Evolutionary conservation across 2,329 filamentous ascomycete genomes (phyloP), one percentile per base, ranked within the genome.

Genomic region (Bipolaris oryzae): DNA sequence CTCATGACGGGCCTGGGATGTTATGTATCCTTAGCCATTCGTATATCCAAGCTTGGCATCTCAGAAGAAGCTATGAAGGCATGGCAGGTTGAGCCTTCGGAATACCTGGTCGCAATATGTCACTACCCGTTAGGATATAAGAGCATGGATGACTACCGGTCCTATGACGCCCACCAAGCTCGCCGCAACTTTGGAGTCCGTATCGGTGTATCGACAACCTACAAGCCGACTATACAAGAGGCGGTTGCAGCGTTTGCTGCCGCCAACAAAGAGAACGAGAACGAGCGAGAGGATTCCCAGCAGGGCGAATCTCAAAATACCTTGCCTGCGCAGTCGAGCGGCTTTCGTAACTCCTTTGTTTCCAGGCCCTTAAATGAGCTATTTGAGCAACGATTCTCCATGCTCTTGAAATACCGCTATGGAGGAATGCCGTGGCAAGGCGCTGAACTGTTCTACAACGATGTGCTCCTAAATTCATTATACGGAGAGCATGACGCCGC

Each of bases 61-160:
- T 89, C 90, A 0, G 82, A 88, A 35, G 90, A 93, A 68, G 87
- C 87, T 0, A 84, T 91, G 74, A 82, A 89, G 67, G 90, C 92
- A 1, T 96, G 92, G 92, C 83, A 88, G 57, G 73, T 96, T 10
- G 76, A 84, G 13, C 76, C 81, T 0, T 75, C 80, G 0, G 88
- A 92, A 33, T 93, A 94, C 67, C 74, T 96, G 37, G 84, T 94
- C 4, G 79, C 96, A 4, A 79, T 96, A 20, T 82, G 95, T 41
- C 83, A 84, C 34, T 89, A 89, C 62, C 77, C 81, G 0, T 73
- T 75, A n/a, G 81, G 79, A 0, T 96, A 96, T 73, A 81, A 80
- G 31, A 77, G 79, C 3, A 77, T 89, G 46, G 82, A 88, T 15
- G 71, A 83, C 0, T 72, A 90, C 9, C 70, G 84, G 13, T 69